A percentile compares a stretch with the other conserved stretches of the same genome.
Evolutionary conservation across 768 basidiomycete species (phyloP).

Genomic region (Boletus tomentosulus): DNA sequence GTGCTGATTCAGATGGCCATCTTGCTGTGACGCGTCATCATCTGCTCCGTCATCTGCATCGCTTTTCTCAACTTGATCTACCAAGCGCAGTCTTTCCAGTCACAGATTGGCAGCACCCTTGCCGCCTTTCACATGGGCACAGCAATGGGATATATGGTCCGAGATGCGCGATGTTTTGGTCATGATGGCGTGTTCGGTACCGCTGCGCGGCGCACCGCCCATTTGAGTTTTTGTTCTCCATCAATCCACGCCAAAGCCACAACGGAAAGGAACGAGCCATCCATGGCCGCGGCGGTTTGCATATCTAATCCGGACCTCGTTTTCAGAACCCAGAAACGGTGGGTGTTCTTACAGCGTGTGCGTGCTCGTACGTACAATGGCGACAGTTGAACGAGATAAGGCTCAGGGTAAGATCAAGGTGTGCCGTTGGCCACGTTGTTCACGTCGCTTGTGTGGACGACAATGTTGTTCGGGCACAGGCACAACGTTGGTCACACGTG

Average conservation of each 20-base stretch:
- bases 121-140: too few species aligned
- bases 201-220: not conserved
- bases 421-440: not conserved
- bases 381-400: not conserved
- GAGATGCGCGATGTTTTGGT: not conserved
- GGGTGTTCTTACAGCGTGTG: too few species aligned
- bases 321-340: not conserved
- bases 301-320: not conserved
- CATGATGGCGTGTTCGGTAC: not conserved
- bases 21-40: not conserved
- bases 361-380: not conserved
- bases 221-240: too few species aligned
- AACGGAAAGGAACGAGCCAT: not conserved
- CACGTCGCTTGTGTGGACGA: not conserved
- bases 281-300: too few species aligned
- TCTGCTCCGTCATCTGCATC: not conserved
- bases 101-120: not conserved
- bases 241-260: too few species aligned
- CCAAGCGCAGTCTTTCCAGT: not conserved
- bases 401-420: not conserved
- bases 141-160: not conserved
- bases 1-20: not conserved
- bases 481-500: not conserved
- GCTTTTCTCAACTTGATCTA: not conserved
- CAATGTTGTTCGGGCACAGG: not conserved